A percentile compares a stretch with the other conserved stretches of the same genome.
These are phyloP conservation scores for Allium sativum DNA, from an alignment of 106 monocot genomes.

Conservation along the genomic window DNA sequence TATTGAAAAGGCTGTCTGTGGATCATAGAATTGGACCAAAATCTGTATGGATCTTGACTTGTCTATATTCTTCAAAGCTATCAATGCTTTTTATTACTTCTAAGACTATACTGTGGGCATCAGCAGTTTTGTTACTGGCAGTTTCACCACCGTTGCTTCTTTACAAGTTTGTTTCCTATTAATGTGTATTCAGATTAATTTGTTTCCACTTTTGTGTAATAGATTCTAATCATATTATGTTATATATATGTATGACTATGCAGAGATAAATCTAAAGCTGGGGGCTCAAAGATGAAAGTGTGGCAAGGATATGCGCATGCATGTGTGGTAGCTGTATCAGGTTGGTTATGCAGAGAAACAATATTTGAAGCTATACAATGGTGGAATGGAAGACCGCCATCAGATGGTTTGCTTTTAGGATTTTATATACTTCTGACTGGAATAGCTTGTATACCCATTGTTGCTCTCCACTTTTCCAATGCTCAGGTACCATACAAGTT, in stretches of 20 bases:
- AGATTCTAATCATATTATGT: too few species aligned
- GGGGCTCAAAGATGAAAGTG: constrained; percentile 73
- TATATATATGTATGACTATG: not conserved
- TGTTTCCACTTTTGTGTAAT: too few species aligned
- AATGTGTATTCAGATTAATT: constrained; percentile 41
- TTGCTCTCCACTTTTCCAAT: constrained; percentile 90
- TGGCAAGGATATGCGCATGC: constrained; percentile 95
- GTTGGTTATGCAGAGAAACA: constrained; percentile 85
- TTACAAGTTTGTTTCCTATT: constrained; percentile 63
- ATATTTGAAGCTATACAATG: constrained; percentile 96
- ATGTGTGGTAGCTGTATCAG: constrained; percentile 65
- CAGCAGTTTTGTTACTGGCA: constrained; percentile 71
- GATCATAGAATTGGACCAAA: constrained; percentile 75
- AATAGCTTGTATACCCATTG: constrained; percentile 82
- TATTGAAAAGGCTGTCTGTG: constrained; percentile 51
- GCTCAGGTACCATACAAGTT: constrained; percentile 42
- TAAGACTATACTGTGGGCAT: constrained; percentile 74
- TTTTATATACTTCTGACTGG: constrained; percentile 72
- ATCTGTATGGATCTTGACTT: constrained; percentile 84
- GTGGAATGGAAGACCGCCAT: constrained; percentile 90
- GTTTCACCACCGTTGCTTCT: constrained; percentile 91
- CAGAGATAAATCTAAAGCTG: constrained; percentile 73
- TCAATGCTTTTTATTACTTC: constrained; percentile 86
- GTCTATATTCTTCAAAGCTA: constrained; percentile 75
- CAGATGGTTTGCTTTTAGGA: constrained; percentile 86